A percentile compares a stretch with the other conserved stretches of the same genome.
These are phyloP conservation scores for Umbelopsis sp. DNA, from an alignment of 371 early-diverging fungal species.

Conservation along the genomic window DNA sequence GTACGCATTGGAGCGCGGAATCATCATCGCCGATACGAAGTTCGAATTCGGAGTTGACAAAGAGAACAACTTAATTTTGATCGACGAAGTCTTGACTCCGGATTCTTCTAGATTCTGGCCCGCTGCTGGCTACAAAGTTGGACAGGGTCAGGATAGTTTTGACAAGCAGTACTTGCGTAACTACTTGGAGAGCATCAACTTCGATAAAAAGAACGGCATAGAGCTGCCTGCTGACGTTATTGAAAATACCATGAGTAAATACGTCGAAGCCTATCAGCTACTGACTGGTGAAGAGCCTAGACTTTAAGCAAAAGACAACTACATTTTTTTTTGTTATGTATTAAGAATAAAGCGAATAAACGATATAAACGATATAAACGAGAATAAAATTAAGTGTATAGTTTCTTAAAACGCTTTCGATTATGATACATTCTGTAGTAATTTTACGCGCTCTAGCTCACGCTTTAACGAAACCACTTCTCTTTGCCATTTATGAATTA, in stretches of 20 bases:
- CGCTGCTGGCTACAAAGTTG: conserved; percentile 76
- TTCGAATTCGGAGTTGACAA: conserved; percentile 97
- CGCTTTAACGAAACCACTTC: background rate
- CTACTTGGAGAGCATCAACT: conserved; percentile 86
- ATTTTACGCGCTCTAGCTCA: conserved; percentile 3
- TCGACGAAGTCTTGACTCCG: conserved; percentile 98
- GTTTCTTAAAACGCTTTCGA: too few relatives aligned
- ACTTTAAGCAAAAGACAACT: conserved; percentile 42
- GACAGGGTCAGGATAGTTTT: conserved; percentile 88
- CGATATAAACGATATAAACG: background rate
- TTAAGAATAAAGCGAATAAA: background rate
- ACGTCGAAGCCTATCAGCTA: conserved; percentile 85
- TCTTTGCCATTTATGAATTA: conserved; percentile 30
- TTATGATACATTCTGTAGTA: too few relatives aligned
- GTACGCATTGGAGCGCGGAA: conserved; percentile 83
- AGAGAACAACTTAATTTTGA: conserved; percentile 76
- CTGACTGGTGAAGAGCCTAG: conserved; percentile 81
- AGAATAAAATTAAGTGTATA: too few relatives aligned
- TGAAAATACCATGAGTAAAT: conserved; percentile 83
- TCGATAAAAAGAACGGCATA: conserved; percentile 86
- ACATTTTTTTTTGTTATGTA: background rate
- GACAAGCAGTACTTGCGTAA: conserved; percentile 97
- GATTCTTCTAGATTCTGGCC: conserved; percentile 99
- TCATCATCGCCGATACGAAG: conserved; percentile 98
- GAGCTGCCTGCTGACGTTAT: conserved; percentile 86